These are phyloP conservation scores for Leavenworthia alabamica DNA, from an alignment of 345 rosid species.

Conservation along the genomic window DNA sequence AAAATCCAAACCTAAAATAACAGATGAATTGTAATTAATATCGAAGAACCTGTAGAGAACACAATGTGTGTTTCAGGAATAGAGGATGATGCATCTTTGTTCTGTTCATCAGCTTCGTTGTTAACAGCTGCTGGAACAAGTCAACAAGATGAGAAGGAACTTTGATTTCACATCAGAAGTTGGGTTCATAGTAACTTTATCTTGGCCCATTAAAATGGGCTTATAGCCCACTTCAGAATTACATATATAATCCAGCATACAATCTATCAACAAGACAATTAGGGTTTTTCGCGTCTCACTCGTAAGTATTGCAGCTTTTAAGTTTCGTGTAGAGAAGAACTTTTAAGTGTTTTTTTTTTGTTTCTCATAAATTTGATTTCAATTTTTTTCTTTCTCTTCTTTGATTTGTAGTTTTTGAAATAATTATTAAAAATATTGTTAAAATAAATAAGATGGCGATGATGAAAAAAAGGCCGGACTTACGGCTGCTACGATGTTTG, in stretches of 20 bases:
- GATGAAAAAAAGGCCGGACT: constrained; percentile 38
- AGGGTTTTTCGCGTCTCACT: constrained; percentile 6
- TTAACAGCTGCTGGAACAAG: constrained; percentile 89
- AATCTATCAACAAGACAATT: neutral
- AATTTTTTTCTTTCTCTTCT: neutral
- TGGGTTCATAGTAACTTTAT: no score
- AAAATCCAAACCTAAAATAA: neutral
- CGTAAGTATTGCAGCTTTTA: no score
- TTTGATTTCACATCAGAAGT: no score
- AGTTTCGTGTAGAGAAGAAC: neutral
- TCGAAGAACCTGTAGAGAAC: constrained; percentile 68
- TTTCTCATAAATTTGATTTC: neutral
- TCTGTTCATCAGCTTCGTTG: constrained; percentile 65
- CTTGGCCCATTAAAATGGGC: no score
- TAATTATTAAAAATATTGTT: neutral
- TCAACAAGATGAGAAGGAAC: no score
- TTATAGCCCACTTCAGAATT: no score
- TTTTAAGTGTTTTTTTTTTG: neutral
- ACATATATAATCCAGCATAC: neutral
- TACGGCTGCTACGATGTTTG: constrained; percentile 29
- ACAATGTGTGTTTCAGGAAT: constrained; percentile 63
- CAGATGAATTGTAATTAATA: neutral
- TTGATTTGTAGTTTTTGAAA: neutral
- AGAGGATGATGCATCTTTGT: constrained; percentile 47
- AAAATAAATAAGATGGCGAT: constrained; percentile 14